Percentiles rank a stretch among this genome's conserved stretches.
phyloP scores from a whole-genome alignment of 2,329 filamentous ascomycete species.

The Ophiocordyceps camponoti-rufipedis region DNA sequence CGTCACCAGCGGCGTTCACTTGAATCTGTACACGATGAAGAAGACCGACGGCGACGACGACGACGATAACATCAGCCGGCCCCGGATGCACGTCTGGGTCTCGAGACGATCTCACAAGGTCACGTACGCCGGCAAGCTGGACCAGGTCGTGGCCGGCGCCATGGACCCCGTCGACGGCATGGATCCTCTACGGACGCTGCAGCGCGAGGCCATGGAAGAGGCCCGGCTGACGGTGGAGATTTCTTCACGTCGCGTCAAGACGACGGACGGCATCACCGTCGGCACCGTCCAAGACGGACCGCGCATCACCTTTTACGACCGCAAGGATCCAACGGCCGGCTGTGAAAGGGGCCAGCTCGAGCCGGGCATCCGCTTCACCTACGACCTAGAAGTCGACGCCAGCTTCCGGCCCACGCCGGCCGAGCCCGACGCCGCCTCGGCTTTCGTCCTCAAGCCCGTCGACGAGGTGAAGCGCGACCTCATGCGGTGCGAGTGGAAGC shows the following conservation, averaged over 20 bases:
- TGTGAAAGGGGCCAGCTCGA: slow-evolving; percentile 15
- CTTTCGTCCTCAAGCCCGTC: slow-evolving; percentile 11
- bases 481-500: slow-evolving; percentile 14
- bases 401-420: slow-evolving; percentile 7
- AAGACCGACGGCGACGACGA: neutral
- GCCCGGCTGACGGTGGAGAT: slow-evolving; percentile 11
- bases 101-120: slow-evolving; percentile 11
- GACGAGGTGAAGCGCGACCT: slow-evolving; percentile 13
- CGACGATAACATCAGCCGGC: slow-evolving; percentile 2
- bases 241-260: slow-evolving; percentile 5
- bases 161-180: slow-evolving; percentile 13
- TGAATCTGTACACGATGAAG: slow-evolving; percentile 16
- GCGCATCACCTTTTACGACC: slow-evolving; percentile 16
- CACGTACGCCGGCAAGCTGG: slow-evolving; percentile 16
- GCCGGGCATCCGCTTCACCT: slow-evolving; percentile 18
- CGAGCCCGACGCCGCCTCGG: slow-evolving; percentile 11
- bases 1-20: slow-evolving; percentile 17
- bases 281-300: slow-evolving; percentile 8
- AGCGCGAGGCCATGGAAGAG: slow-evolving; percentile 16
- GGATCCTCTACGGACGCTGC: slow-evolving; percentile 10
- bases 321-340: slow-evolving; percentile 13
- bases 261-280: slow-evolving; percentile 4
- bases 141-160: slow-evolving; percentile 18
- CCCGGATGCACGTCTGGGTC: slow-evolving; percentile 14
- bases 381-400: slow-evolving; percentile 13